Evolutionary conservation across 2,329 filamentous ascomycete species (phyloP), one percentile per base, ranked within the genome.

Genomic region (Westerdykella sp.): DNA sequence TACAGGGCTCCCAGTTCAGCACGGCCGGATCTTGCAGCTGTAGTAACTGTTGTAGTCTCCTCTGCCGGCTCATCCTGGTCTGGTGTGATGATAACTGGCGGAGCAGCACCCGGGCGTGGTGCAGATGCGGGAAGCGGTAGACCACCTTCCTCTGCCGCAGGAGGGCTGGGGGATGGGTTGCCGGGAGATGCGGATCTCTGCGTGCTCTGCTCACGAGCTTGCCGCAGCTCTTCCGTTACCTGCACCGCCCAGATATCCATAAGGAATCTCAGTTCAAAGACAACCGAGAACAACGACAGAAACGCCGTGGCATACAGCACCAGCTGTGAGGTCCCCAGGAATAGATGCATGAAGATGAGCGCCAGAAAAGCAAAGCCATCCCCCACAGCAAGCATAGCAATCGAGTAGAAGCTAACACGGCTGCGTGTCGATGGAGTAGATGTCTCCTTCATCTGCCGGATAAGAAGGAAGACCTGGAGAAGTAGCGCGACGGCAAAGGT

Each of bases 181-280:
- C 40, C 45, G 32, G 47, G 34, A 35, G 64, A 50, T 25, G 46
- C 23, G 6, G 50, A 37, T 47, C 56, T 40, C 11, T 47, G 51
- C 34, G 53, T 47, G 37, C 70, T 69, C 42, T 69, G 64, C 47
- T 75, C 69, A 47, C 73, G 62, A 41, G 72, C 69, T 44, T 63
- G 59, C 37, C 68, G 61, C 37, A 63, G 64, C 15, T 69, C 62
- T 47, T 75, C 73, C 3, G 75, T 73, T 18, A 70, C 75, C 56
- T 83, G 80, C 2, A 81, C 76, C 15, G 74, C 73, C 80, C 79
- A 83, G n/a, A 84, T 79, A 41, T 83, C 79, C 69, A 81, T 78
- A 55, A 83, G 68, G 51, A 84, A 83, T 41, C 78, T 76, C 68
- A 83, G 80, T 25, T 79, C 79, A 43, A 82, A 77, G 44, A 76